Percentiles rank a stretch among this genome's conserved stretches.
phyloP scores from a whole-genome alignment of 805 yeast genomes.

The Isabelozyma rhagii region DNA sequence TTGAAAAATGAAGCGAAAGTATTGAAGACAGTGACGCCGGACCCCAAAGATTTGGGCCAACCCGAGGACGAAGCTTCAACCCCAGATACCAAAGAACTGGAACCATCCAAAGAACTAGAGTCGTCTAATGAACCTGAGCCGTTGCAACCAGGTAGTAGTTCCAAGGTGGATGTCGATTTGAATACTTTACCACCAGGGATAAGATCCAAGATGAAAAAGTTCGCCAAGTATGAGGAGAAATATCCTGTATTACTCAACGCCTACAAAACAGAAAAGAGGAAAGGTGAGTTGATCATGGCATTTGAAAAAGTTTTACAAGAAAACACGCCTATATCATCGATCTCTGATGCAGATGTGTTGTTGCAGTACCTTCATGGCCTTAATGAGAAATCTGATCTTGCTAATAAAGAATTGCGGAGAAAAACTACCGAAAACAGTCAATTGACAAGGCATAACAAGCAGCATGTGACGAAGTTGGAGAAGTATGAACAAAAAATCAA shows the following conservation, averaged over 20 bases:
- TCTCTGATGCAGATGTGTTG: conserved; percentile 68
- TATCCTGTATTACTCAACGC: conserved; percentile 85
- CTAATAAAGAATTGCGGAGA: conserved; percentile 63
- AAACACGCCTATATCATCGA: conserved; percentile 73
- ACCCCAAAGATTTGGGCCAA: conserved; percentile 40
- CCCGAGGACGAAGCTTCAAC: conserved; percentile 36
- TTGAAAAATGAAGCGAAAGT: conserved; percentile 32
- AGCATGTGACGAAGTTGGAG: background rate
- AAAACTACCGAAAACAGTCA: conserved; percentile 28
- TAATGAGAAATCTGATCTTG: conserved; percentile 55
- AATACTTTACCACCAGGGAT: conserved; percentile 56
- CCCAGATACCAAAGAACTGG: conserved; percentile 6
- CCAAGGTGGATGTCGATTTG: conserved; percentile 16
- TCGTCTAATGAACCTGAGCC: background rate
- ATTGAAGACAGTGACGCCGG: conserved; percentile 46
- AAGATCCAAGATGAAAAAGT: conserved; percentile 64
- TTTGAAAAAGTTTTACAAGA: conserved; percentile 76
- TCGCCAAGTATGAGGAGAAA: conserved; percentile 83
- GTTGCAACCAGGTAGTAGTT: conserved; percentile 10
- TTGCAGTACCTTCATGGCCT: conserved; percentile 67
- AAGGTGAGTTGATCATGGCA: conserved; percentile 51
- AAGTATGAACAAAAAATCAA: conserved; percentile 1
- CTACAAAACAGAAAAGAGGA: conserved; percentile 74
- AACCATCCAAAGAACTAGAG: conserved; percentile 3
- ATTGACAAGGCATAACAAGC: conserved; percentile 12